Evolutionary conservation across 2,329 filamentous ascomycete species (phyloP), one percentile per base, ranked within the genome.

Genomic region (Xylariales sp.): DNA sequence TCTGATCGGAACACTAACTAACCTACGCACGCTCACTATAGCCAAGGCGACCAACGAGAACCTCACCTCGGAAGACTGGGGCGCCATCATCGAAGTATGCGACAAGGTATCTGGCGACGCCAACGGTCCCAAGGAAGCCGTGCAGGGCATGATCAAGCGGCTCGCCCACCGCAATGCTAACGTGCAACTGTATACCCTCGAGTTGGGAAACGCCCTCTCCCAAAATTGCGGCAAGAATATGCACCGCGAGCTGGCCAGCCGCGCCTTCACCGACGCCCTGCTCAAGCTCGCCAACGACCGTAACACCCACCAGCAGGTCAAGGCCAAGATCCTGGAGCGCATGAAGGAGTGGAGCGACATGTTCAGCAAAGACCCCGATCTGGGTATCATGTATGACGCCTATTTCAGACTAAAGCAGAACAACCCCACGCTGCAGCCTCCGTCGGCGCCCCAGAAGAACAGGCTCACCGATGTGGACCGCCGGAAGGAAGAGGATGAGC

Each of bases 321-420:
- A 97, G 68, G 81, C 88, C 50, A 97, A 96, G 76, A 95, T 98
- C 51, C 68, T 97, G 45, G 91, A 97, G 71, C 82, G 90, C 52
- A 97, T 97, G 88, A 84, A 86, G 62, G 88, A 91, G 50, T 98
- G 93, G 93, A 82, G 86, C 43, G 87, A 93, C 56, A 95, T 96
- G 87, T 97, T 97, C 62, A 78, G 80, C 55, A 82, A 78, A 46
- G 88, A 96, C 59, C 79, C 89, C 9, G 91, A 96, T 60, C 77
- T 98, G 46, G 93, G 93, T 14, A 95, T 98, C 60, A 98, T 98
- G 93, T 86, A 90, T 62, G 88, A 95, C 58, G 90, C 91, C 45
- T 97, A 91, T 64, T 83, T 83, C 68, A 88, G 85, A 61, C 72
- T 97, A 48, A 94, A 95, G 72, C 70, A 72, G 63, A 67, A 64